Conservation (phyloP, 2,329 filamentous ascomycete genomes). For the Byssochlamys sp. region DNA sequence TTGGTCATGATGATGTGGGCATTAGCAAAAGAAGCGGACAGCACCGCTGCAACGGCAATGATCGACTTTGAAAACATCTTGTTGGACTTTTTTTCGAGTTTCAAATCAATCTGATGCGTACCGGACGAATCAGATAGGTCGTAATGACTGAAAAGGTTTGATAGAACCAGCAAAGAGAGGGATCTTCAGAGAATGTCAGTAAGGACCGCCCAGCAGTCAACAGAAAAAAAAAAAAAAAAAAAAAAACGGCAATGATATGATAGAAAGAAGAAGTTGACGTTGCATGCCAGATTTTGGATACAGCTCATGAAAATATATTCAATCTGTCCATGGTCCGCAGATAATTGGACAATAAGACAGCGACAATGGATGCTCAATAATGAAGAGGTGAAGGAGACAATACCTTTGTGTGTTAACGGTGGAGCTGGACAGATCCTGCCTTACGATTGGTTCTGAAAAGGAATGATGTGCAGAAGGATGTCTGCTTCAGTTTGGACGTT, state of each 20-base stretch:
- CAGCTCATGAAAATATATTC: background rate
- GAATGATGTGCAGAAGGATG: constrained; percentile 4
- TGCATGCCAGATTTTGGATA: background rate
- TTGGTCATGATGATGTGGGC: constrained; percentile 68
- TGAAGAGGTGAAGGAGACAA: constrained; percentile 3
- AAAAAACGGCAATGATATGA: too few species aligned
- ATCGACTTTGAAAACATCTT: constrained; percentile 21
- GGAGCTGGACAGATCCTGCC: constrained; percentile 3
- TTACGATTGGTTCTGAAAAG: constrained; percentile 4
- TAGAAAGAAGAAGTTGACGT: background rate
- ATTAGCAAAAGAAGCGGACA: constrained; percentile 47
- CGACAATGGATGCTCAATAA: background rate
- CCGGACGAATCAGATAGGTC: constrained; percentile 23
- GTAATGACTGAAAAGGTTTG: constrained; percentile 3
- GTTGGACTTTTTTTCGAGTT: constrained; percentile 9
- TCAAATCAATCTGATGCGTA: constrained; percentile 21
- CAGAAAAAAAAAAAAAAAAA: background rate
- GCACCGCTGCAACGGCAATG: constrained; percentile 36
- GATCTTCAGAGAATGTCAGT: constrained; percentile 2
- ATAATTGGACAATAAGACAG: background rate
- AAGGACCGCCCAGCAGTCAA: background rate
- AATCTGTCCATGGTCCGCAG: background rate
- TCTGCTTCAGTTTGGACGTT: background rate
- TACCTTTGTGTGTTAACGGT: constrained; percentile 17
- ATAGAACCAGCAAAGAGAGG: constrained; percentile 1